These are phyloP conservation scores for Begonia fuchsioides DNA, from an alignment of 306 rosid species.

Conservation along the genomic window DNA sequence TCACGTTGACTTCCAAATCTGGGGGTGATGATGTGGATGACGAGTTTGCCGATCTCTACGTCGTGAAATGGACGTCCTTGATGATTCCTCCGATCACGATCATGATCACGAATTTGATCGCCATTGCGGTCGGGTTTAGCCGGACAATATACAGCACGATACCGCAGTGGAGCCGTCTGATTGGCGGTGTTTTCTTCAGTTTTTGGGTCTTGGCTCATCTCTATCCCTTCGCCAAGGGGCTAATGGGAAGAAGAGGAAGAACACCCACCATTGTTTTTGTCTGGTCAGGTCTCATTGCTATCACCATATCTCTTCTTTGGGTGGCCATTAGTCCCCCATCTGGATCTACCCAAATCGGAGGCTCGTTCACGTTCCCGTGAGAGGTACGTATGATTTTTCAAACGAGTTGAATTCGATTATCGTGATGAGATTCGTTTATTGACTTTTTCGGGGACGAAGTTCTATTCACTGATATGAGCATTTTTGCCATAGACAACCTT, in stretches of 20 bases:
- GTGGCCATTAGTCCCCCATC: conserved; percentile 88
- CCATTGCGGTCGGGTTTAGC: conserved; percentile 82
- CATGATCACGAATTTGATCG: conserved; percentile 81
- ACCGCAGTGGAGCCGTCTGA: conserved; percentile 81
- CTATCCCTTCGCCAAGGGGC: conserved; percentile 87
- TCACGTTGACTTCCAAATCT: conserved; percentile 86
- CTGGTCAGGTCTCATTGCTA: conserved; percentile 90
- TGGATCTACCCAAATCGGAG: conserved; percentile 59
- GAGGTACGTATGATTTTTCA: too few species aligned
- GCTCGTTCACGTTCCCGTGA: conserved; percentile 74
- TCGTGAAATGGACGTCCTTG: conserved; percentile 77
- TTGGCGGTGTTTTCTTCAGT: conserved; percentile 96
- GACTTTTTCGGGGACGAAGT: too few species aligned
- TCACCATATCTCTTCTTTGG: conserved; percentile 92
- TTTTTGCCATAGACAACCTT: too few species aligned
- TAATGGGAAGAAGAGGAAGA: conserved; percentile 91
- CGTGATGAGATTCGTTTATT: too few species aligned
- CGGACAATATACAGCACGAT: conserved; percentile 73
- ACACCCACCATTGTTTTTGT: conserved; percentile 98
- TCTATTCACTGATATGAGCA: too few species aligned
- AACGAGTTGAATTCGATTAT: too few species aligned
- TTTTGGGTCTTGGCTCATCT: conserved; percentile 93
- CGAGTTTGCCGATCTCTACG: conserved; percentile 74
- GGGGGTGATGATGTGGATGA: conserved; percentile 75
- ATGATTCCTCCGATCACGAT: conserved; percentile 92